Conservation (phyloP, 2,329 filamentous ascomycete species). For the Clonostachys solani region DNA sequence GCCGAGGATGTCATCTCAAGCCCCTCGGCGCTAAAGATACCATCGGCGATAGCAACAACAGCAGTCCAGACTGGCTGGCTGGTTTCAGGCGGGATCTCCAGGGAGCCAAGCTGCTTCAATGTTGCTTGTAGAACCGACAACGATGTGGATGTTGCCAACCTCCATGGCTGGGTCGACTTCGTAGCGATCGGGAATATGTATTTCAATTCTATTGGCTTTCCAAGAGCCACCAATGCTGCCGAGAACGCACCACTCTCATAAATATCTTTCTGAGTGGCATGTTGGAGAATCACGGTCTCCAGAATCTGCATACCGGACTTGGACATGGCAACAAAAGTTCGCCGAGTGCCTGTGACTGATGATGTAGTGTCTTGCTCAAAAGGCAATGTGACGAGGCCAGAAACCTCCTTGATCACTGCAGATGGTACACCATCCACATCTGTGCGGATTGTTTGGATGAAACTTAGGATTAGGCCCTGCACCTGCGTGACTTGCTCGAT, state of each 20-base stretch:
- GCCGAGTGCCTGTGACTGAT: constrained; percentile 37
- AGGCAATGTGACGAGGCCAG: constrained; percentile 68
- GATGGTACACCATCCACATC: constrained; percentile 62
- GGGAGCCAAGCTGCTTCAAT: constrained; percentile 53
- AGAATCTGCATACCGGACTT: constrained; percentile 75
- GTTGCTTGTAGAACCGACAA: constrained; percentile 65
- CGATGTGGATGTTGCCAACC: constrained; percentile 67
- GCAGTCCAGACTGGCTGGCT: constrained; percentile 64
- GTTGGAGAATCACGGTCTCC: constrained; percentile 52
- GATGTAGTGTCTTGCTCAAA: constrained; percentile 38
- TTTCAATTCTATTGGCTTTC: constrained; percentile 69
- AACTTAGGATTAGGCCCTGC: constrained; percentile 65
- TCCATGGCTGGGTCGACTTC: constrained; percentile 72
- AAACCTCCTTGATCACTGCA: constrained; percentile 63
- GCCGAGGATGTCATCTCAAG: constrained; percentile 27
- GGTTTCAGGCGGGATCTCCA: constrained; percentile 36
- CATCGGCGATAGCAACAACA: constrained; percentile 60
- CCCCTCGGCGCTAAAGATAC: constrained; percentile 61
- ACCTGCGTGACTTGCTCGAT: constrained; percentile 69
- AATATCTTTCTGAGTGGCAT: constrained; percentile 60
- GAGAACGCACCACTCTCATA: constrained; percentile 65
- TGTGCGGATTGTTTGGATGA: constrained; percentile 63
- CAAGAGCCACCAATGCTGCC: constrained; percentile 61
- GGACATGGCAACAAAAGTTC: constrained; percentile 86
- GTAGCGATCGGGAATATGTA: constrained; percentile 73